Base-by-base conservation (phyloP, 129 eudicot genomes). In the Solidago caesia region DNA sequence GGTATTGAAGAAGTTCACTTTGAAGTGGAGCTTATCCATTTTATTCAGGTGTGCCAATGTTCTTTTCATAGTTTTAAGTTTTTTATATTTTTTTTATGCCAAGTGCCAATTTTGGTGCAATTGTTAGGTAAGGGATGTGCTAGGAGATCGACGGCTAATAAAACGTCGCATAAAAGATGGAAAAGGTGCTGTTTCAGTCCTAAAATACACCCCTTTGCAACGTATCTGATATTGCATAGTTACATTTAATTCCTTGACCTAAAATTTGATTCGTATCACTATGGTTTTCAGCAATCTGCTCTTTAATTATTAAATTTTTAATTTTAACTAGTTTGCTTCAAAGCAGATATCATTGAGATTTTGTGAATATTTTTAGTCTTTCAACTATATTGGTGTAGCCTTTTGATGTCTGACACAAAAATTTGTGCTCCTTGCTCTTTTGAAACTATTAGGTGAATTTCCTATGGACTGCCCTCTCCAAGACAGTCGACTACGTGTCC, bases 391-490 rank as follows among this genome's bases (percentile, higher is more conserved):
- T 64, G 49, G 71, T 75, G 56, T 27, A 44, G 33, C 60, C 58
- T 16, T 64, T 42, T 75, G 21, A 68, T 29, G 48, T 25, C 79
- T 39, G 43, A 64, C 53, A 12, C 51, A 51, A 64, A 12, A 64
- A 53, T 8, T 29, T 77, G 67, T 77, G 51, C 52, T 13, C 67
- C 26, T 60, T 29, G 48, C 8, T 60, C 62, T 44, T 75, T 55
- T 69, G 64, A 71, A 76, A 82, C 51, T 44, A 78, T 13, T 81
- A 95, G 99, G 99, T 84, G 99, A 95, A 74, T 95, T 95, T 84
- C 99, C 99, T 52, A 95, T 95, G 99, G 97, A 95, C 81, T 95
- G 99, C 90, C 99, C 99, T 72, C 99, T 95, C 75, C 99, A 87
- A 43, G 99, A 95, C 80, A 95, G 99, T 80, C 87, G 68, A 64